These are phyloP conservation scores for Exserohilum turcica DNA, from an alignment of 2,329 filamentous ascomycete genomes.

Conservation along the genomic window DNA sequence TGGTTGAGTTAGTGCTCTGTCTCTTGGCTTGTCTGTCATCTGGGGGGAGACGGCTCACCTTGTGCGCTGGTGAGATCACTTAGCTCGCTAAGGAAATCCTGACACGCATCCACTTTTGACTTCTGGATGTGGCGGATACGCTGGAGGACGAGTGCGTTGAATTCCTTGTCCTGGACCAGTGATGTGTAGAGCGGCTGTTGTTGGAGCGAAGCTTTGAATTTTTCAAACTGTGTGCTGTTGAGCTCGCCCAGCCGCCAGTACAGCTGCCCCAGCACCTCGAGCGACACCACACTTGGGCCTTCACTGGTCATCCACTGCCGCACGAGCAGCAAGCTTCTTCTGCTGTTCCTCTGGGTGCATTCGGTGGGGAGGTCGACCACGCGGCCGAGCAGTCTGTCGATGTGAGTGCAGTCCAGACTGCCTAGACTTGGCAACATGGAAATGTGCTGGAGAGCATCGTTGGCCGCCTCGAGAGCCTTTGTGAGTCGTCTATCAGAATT, in stretches of 20 bases:
- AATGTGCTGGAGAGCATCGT: slow-evolving; percentile 43
- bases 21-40: neutral
- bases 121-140: slow-evolving; percentile 42
- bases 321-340: slow-evolving; percentile 42
- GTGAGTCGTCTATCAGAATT: slow-evolving; percentile 37
- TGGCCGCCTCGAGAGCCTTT: slow-evolving; percentile 41
- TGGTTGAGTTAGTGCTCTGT: slow-evolving; percentile 20
- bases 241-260: slow-evolving; percentile 45
- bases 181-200: slow-evolving; percentile 34
- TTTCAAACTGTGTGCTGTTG: slow-evolving; percentile 45
- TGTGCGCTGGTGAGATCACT: slow-evolving; percentile 39
- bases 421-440: slow-evolving; percentile 40
- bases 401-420: slow-evolving; percentile 41
- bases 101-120: slow-evolving; percentile 41
- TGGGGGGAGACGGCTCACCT: slow-evolving; percentile 20
- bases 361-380: slow-evolving; percentile 45
- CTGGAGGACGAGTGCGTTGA: slow-evolving; percentile 38
- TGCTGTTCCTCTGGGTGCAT: slow-evolving; percentile 42
- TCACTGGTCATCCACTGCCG: slow-evolving; percentile 45
- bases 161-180: slow-evolving; percentile 32
- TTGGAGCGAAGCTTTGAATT: slow-evolving; percentile 39
- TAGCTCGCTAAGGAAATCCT: slow-evolving; percentile 42
- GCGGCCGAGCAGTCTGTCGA: slow-evolving; percentile 41
- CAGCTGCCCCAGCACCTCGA: slow-evolving; percentile 43
- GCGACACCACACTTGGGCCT: slow-evolving; percentile 39